A percentile compares a stretch with the other conserved stretches of the same genome.
phyloP scores from a whole-genome alignment of 805 yeast genomes.

The Pichia gijzeniarum region DNA sequence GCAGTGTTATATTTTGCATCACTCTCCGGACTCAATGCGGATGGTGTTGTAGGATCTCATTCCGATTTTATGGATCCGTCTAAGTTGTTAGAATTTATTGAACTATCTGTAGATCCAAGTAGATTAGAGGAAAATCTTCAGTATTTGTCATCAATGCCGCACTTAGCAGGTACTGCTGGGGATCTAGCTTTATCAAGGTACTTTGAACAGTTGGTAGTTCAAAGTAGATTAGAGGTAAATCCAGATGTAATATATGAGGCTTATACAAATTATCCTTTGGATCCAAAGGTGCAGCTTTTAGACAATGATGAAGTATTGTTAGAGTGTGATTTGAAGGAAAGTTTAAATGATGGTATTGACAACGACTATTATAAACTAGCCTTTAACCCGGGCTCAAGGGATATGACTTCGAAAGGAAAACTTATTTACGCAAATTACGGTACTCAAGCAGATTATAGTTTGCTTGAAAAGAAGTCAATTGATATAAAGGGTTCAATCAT shows the following conservation, averaged over 20 bases:
- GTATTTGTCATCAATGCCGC: constrained; percentile 76
- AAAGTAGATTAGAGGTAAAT: constrained; percentile 48
- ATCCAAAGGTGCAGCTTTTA: constrained; percentile 27
- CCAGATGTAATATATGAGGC: constrained; percentile 47
- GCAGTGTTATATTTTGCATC: constrained; percentile 50
- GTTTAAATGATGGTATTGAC: constrained; percentile 7
- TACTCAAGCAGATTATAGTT: constrained; percentile 42
- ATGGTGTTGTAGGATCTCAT: constrained; percentile 31
- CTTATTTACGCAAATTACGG: constrained; percentile 69
- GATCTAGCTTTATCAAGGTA: constrained; percentile 68
- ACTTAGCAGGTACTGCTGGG: constrained; percentile 82
- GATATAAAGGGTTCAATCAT: constrained; percentile 46
- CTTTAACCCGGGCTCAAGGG: constrained; percentile 62
- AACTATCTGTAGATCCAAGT: constrained; percentile 46
- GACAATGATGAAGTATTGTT: constrained; percentile 17
- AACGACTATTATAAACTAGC: constrained; percentile 31
- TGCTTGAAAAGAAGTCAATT: constrained; percentile 33
- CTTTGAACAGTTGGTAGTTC: constrained; percentile 49
- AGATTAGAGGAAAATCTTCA: constrained; percentile 60
- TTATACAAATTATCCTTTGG: constrained; percentile 58
- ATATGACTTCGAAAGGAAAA: constrained; percentile 49
- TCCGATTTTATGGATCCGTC: constrained; percentile 62
- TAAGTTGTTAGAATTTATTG: constrained; percentile 43
- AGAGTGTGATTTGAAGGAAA: constrained; percentile 21
- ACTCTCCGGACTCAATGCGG: constrained; percentile 48